These are phyloP conservation scores for Sporothrix variecibatus DNA, from an alignment of 2,329 filamentous ascomycete species.

Conservation along the genomic window DNA sequence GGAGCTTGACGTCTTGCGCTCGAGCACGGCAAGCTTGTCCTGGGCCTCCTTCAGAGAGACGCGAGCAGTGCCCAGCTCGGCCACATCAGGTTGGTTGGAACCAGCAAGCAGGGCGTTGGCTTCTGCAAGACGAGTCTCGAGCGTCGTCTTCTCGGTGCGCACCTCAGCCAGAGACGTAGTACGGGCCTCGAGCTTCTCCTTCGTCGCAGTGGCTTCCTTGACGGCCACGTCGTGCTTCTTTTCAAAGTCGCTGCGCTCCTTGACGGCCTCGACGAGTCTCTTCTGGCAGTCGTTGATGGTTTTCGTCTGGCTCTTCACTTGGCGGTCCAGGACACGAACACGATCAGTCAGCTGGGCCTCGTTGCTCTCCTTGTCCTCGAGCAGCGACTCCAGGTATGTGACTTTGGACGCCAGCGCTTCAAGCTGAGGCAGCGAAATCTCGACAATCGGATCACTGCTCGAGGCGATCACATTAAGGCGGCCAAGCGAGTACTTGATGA, in stretches of 20 bases:
- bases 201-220: conserved; percentile 41
- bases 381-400: conserved; percentile 40
- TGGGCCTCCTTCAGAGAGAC: conserved; percentile 45
- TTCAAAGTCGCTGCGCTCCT: conserved; percentile 53
- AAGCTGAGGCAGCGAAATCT: conserved; percentile 37
- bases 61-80: conserved; percentile 45
- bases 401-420: conserved; percentile 37
- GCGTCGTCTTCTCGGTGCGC: conserved; percentile 41
- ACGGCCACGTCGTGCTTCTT: conserved; percentile 45
- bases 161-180: conserved; percentile 43
- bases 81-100: conserved; percentile 39
- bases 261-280: conserved; percentile 51
- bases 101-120: conserved; percentile 39
- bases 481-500: conserved; percentile 26
- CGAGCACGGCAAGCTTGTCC: conserved; percentile 42
- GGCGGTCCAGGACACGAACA: conserved; percentile 47
- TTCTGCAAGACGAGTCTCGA: conserved; percentile 43
- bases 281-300: conserved; percentile 50
- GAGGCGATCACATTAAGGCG: conserved; percentile 8
- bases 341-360: conserved; percentile 38
- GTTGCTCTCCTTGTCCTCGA: conserved; percentile 37
- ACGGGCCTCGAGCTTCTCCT: conserved; percentile 43
- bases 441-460: conserved; percentile 29
- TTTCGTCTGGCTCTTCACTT: conserved; percentile 49
- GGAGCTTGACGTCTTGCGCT: conserved; percentile 41